Evolutionary conservation across 495 filamentous ascomycete species (phyloP).

Genomic region (Eremomyces bilateralis): DNA sequence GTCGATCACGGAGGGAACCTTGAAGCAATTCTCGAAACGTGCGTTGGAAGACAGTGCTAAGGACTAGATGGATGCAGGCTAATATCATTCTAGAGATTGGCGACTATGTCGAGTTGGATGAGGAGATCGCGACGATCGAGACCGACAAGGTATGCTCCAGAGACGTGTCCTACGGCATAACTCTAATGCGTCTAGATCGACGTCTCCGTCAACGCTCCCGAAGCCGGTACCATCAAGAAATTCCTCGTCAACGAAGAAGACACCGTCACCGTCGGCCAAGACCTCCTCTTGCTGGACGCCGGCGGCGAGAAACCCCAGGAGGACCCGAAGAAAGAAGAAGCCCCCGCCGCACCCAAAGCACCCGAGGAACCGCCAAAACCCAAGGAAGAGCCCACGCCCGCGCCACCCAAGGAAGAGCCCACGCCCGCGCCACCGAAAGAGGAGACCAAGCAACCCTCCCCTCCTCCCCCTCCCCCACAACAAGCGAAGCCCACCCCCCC

Average conservation of each 20-base stretch:
- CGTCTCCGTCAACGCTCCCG: constrained; percentile 83
- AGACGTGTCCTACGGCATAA: constrained; percentile 1
- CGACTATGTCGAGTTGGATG: constrained; percentile 85
- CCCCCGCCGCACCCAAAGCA: constrained; percentile 33
- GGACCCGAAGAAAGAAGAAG: constrained; percentile 28
- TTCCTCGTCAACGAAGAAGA: constrained; percentile 87
- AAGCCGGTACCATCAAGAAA: constrained; percentile 78
- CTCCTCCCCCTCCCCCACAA: constrained; percentile 19
- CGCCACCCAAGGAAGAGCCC: constrained; percentile 14
- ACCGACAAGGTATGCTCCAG: constrained; percentile 77
- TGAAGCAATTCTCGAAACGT: constrained; percentile 90
- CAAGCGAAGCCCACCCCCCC: constrained; percentile 23
- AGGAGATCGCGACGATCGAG: constrained; percentile 97
- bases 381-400: constrained; percentile 18
- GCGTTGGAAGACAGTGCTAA: constrained; percentile 13
- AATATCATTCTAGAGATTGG: constrained; percentile 40
- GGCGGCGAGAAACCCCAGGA: constrained; percentile 38
- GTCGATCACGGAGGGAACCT: constrained; percentile 90
- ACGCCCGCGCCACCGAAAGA: constrained; percentile 15
- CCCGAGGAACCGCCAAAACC: constrained; percentile 33
- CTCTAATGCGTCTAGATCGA: constrained; percentile 43
- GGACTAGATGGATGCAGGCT: constrained; percentile 1
- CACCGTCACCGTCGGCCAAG: constrained; percentile 86
- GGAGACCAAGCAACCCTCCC: constrained; percentile 20
- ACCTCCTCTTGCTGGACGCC: constrained; percentile 62